A percentile compares a stretch with the other conserved stretches of the same genome.
phyloP scores from a whole-genome alignment of 345 rosid species.

The thale cress (Arabidopsis thaliana) region DNA sequence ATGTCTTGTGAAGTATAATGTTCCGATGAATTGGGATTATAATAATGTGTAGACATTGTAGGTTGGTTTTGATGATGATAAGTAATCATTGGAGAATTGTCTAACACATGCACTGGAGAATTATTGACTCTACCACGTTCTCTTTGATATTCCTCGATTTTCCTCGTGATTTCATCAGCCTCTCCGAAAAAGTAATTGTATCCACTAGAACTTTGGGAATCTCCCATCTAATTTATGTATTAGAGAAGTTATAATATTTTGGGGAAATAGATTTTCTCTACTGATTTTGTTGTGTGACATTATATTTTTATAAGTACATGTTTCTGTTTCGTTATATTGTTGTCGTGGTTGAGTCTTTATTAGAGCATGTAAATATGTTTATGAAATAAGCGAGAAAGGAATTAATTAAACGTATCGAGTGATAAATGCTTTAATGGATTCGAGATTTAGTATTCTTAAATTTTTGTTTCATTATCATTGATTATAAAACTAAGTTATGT shows the following conservation, averaged over 20 bases:
- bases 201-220: not conserved
- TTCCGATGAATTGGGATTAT: not conserved
- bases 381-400: not conserved
- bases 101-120: not conserved
- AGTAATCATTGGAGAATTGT: slow-evolving; percentile 5
- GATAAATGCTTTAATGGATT: not conserved
- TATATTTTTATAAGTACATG: slow-evolving; percentile 1
- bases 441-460: not conserved
- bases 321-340: not conserved
- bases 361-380: slow-evolving; percentile 23
- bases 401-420: not conserved
- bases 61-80: slow-evolving; percentile 10
- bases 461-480: not conserved
- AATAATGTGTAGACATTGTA: not conserved
- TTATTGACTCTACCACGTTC: slow-evolving; percentile 6
- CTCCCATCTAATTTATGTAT: slow-evolving; percentile 19
- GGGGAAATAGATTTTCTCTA: not conserved
- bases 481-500: not conserved
- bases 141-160: slow-evolving; percentile 4
- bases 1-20: slow-evolving; percentile 3
- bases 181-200: slow-evolving; percentile 31
- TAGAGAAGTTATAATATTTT: not conserved
- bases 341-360: slow-evolving; percentile 28
- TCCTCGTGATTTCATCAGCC: slow-evolving; percentile 35
- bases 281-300: slow-evolving; percentile 17